phyloP scores from a whole-genome alignment of 2,329 filamentous ascomycete species.

The Penicillium corylophilum region DNA sequence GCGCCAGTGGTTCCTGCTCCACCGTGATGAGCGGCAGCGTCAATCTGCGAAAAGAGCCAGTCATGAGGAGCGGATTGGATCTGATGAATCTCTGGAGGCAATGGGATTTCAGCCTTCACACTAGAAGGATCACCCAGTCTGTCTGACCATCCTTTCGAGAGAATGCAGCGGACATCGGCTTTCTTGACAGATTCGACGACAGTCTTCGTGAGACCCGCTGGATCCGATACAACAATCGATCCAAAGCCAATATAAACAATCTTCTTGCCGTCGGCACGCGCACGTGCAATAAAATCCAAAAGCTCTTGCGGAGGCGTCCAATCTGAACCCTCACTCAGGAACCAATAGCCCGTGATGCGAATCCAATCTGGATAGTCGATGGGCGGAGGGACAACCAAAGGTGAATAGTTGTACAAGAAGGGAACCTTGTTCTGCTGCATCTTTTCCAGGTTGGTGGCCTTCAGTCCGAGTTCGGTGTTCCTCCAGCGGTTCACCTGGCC shows the following conservation, averaged over 20 bases:
- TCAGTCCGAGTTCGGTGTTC: conserved; percentile 73
- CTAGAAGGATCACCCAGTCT: conserved; percentile 62
- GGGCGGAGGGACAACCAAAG: conserved; percentile 87
- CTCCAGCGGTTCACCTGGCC: conserved; percentile 92
- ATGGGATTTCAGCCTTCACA: conserved; percentile 62
- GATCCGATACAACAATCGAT: conserved; percentile 90
- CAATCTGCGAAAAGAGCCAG: conserved; percentile 92
- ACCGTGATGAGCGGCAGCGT: conserved; percentile 91
- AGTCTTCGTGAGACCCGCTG: conserved; percentile 83
- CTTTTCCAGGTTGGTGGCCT: conserved; percentile 79
- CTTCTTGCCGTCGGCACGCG: conserved; percentile 79
- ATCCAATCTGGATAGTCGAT: conserved; percentile 98
- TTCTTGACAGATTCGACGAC: conserved; percentile 88
- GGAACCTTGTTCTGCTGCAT: conserved; percentile 97
- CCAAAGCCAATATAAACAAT: conserved; percentile 97
- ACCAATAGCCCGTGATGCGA: conserved; percentile 96
- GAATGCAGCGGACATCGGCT: conserved; percentile 88
- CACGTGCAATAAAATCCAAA: conserved; percentile 76
- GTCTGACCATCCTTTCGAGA: conserved; percentile 97
- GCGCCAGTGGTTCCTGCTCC: conserved; percentile 94
- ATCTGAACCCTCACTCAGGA: conserved; percentile 71
- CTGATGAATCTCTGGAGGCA: conserved; percentile 78
- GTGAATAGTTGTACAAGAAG: conserved; percentile 96
- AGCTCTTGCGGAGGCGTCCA: conserved; percentile 78
- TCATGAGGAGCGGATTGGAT: conserved; percentile 93